Conservation (phyloP, 129 eudicot genomes). For the Daucus carota region DH1_v3.0 NC_030383.2:3784501-3785000, state of each 20-base stretch:
- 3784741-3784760: neutral
- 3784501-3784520: constrained; percentile 35
- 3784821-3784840: constrained; percentile 48
- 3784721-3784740: neutral
- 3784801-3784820: constrained; percentile 4
- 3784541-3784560: constrained; percentile 34
- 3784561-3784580: constrained; percentile 61
- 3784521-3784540: neutral
- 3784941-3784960: constrained; percentile 1
- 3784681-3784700: neutral
- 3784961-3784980: neutral
- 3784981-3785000: neutral
- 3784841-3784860: constrained; percentile 48
- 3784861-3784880: constrained; percentile 45
- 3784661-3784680: neutral
- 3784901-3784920: constrained; percentile 40
- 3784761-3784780: neutral
- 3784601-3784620: constrained; percentile 20
- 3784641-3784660: neutral
- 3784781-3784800: constrained; percentile 5
- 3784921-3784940: neutral
- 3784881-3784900: constrained; percentile 69
- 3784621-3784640: neutral
- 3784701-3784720: neutral
- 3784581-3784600: constrained; percentile 52